Conservation (phyloP, 1,284 basidiomycete genomes). For the Golubevia sp. region DNA sequence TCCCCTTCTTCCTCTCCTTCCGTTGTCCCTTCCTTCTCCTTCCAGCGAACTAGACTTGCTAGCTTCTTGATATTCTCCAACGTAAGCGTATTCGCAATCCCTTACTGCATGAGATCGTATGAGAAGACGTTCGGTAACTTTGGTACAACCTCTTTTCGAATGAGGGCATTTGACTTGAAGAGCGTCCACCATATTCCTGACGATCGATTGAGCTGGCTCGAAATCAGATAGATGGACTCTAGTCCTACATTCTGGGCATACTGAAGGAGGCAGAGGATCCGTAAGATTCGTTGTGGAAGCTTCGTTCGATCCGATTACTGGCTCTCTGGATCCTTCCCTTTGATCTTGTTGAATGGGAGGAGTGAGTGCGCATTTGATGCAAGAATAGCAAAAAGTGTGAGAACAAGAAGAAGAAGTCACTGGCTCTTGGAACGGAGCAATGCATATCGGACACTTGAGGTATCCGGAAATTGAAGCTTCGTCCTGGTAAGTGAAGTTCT, state of each 20-base stretch:
- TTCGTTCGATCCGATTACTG: background rate
- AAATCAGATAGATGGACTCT: conserved; percentile 15
- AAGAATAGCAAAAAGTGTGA: conserved; percentile 37
- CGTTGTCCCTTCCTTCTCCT: no score
- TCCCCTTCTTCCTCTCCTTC: no score
- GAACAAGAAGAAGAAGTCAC: conserved; percentile 23
- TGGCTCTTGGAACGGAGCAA: conserved; percentile 35
- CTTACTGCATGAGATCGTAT: conserved; percentile 17
- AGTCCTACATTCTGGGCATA: conserved; percentile 34
- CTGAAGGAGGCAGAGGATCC: background rate
- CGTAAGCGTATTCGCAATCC: conserved; percentile 14
- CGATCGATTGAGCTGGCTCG: conserved; percentile 26
- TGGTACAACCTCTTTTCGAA: conserved; percentile 24
- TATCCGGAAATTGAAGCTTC: conserved; percentile 24
- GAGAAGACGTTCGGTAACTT: conserved; percentile 29
- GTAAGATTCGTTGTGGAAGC: background rate
- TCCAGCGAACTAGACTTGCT: no score
- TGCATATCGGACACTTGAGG: conserved; percentile 26
- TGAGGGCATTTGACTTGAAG: conserved; percentile 34
- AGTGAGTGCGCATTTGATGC: conserved; percentile 25
- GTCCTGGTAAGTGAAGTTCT: conserved; percentile 25
- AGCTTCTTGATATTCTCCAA: conserved; percentile 19
- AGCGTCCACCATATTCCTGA: conserved; percentile 45
- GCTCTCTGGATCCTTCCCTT: background rate
- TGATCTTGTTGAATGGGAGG: background rate